Evolutionary conservation across 805 yeast species (phyloP).

Genomic region (Yarrowia sp.): DNA sequence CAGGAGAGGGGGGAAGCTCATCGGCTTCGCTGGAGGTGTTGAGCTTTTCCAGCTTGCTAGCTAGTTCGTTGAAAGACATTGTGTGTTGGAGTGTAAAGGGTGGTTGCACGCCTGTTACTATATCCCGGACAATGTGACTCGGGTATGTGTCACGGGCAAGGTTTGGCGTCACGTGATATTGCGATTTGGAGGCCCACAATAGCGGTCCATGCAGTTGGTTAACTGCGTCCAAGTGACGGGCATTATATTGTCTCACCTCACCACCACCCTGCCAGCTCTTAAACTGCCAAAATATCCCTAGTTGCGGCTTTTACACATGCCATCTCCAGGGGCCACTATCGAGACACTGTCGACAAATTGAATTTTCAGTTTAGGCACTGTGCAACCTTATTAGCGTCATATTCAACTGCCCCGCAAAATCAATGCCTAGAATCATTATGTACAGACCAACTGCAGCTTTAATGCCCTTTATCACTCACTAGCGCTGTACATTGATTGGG

Average conservation of each 20-base stretch:
- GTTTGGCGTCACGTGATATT: slow-evolving; percentile 15
- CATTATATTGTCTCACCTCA: background rate
- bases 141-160: slow-evolving; percentile 23
- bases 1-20: slow-evolving; percentile 40
- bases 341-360: background rate
- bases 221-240: background rate
- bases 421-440: background rate
- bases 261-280: background rate
- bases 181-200: background rate
- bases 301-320: background rate
- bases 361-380: slow-evolving; percentile 3
- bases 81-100: background rate
- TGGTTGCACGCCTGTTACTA: background rate
- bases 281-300: background rate
- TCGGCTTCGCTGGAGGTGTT: slow-evolving; percentile 12
- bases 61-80: slow-evolving; percentile 14
- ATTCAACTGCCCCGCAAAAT: slow-evolving; percentile 1
- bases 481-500: too few relatives aligned
- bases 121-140: slow-evolving; percentile 21
- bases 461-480: too few relatives aligned
- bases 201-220: background rate
- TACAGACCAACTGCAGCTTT: background rate
- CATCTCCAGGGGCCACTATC: background rate
- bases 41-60: slow-evolving; percentile 22
- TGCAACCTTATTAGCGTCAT: slow-evolving; percentile 7